Evolutionary conservation across 176 grass and related monocot genomes (phyloP).

Genomic region (Thinopyrum elongatum): DNA sequence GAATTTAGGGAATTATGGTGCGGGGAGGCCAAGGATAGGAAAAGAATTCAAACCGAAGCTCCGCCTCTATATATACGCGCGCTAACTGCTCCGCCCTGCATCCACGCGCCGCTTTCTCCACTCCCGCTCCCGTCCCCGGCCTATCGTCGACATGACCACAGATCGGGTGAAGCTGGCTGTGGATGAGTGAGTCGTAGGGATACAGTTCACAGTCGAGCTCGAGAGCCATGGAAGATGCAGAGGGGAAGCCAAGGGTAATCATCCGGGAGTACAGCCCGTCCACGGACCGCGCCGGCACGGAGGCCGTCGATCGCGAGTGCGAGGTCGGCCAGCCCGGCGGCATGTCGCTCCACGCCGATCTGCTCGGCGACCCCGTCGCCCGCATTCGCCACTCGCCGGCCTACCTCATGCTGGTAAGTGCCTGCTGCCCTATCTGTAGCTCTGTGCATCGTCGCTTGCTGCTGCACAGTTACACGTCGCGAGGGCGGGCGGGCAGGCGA

Average conservation of each 20-base stretch:
- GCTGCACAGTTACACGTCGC: background rate
- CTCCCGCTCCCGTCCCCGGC: too few species aligned
- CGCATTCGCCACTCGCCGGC: constrained; percentile 77
- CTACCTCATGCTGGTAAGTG: constrained; percentile 70
- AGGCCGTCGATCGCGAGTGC: constrained; percentile 67
- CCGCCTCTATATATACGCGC: constrained; percentile 10
- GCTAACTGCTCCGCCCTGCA: background rate
- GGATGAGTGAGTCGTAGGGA: background rate
- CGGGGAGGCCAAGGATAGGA: too few species aligned
- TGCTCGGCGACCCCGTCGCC: constrained; percentile 74
- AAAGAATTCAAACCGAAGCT: background rate
- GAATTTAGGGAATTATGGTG: background rate
- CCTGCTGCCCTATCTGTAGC: too few species aligned
- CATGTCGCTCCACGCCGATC: constrained; percentile 76
- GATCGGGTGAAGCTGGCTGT: background rate
- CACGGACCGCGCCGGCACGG: constrained; percentile 49
- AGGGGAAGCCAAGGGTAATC: background rate
- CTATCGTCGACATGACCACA: background rate
- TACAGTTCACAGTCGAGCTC: background rate
- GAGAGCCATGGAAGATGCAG: background rate
- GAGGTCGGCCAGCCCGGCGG: constrained; percentile 57
- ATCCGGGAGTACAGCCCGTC: constrained; percentile 56
- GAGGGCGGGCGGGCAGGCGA: background rate
- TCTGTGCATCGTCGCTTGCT: background rate
- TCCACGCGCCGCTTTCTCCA: background rate